Evolutionary conservation across 2,329 filamentous ascomycete species (phyloP).

Genomic region (Pseudocercospora crystallina): DNA sequence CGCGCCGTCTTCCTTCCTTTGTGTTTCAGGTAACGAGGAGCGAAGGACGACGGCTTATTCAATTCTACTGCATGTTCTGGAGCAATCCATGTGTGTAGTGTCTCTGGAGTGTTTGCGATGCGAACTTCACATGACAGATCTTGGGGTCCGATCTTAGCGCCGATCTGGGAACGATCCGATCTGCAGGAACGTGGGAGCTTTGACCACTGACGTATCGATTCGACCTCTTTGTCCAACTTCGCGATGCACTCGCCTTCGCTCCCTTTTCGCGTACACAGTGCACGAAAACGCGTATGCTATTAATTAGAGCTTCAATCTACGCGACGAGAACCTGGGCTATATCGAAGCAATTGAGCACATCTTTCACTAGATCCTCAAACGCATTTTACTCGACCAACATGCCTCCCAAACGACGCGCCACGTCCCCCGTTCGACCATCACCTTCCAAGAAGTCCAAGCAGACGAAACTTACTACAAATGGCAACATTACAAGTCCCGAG

Average conservation of each 20-base stretch:
- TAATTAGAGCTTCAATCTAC: neutral
- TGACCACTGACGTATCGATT: constrained; percentile 3
- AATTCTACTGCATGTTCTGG: too few relatives aligned
- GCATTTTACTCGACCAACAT: constrained; percentile 14
- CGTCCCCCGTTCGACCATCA: constrained; percentile 31
- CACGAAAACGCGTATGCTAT: neutral
- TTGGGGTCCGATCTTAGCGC: too few relatives aligned
- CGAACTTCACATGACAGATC: too few relatives aligned
- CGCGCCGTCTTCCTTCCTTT: too few relatives aligned
- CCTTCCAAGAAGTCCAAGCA: constrained; percentile 24
- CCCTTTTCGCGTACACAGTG: neutral
- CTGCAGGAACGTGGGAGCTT: constrained; percentile 4
- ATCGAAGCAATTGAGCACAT: neutral
- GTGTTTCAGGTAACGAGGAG: too few relatives aligned
- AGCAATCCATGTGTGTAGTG: too few relatives aligned
- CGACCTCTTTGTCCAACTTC: too few relatives aligned
- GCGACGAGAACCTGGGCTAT: neutral
- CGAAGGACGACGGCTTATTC: too few relatives aligned
- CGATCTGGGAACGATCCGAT: constrained; percentile 2
- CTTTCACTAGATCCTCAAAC: neutral
- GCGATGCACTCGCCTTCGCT: neutral
- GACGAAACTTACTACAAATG: too few relatives aligned
- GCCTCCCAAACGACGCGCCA: constrained; percentile 32
- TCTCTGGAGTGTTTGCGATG: too few relatives aligned
- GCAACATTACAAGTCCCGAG: too few relatives aligned